A percentile compares a stretch with the other conserved stretches of the same genome.
phyloP scores from a whole-genome alignment of 2,329 filamentous ascomycete species.

The Blumeria graminis region DNA sequence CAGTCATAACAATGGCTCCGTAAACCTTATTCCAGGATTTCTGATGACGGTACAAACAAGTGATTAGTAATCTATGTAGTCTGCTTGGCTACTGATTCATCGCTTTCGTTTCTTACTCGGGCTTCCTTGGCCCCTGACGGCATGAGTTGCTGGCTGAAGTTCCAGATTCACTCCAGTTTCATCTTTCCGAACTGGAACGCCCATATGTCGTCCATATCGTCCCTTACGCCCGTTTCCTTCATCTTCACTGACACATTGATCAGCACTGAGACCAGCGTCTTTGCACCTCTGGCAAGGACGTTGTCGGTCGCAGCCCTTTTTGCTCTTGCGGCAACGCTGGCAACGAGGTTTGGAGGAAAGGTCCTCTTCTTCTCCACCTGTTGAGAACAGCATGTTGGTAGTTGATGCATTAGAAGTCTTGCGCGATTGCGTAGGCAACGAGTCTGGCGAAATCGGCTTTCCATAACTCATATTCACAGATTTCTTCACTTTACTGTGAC shows the following conservation, averaged over 20 bases:
- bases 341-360: slow-evolving; percentile 89
- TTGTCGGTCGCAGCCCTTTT: slow-evolving; percentile 95
- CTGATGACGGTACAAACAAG: too few relatives aligned
- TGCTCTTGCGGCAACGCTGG: slow-evolving; percentile 96
- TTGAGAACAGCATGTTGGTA: slow-evolving; percentile 34
- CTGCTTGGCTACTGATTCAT: slow-evolving; percentile 11
- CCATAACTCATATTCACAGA: slow-evolving; percentile 15
- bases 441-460: slow-evolving; percentile 36
- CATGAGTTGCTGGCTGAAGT: slow-evolving; percentile 7
- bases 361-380: slow-evolving; percentile 57
- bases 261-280: slow-evolving; percentile 78
- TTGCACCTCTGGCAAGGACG: slow-evolving; percentile 86
- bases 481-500: slow-evolving; percentile 26
- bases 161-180: slow-evolving; percentile 19
- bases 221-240: slow-evolving; percentile 94
- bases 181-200: slow-evolving; percentile 35
- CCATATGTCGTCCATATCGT: slow-evolving; percentile 56
- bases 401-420: slow-evolving; percentile 48
- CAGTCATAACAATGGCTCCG: too few relatives aligned
- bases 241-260: slow-evolving; percentile 91
- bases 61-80: too few relatives aligned
- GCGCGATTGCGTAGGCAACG: slow-evolving; percentile 43
- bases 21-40: too few relatives aligned
- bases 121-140: slow-evolving; percentile 11
- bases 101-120: slow-evolving; percentile 44